Evolutionary conservation across 495 filamentous ascomycete genomes (phyloP), one percentile per base, ranked within the genome.

Genomic region (Talaromyces liani): DNA sequence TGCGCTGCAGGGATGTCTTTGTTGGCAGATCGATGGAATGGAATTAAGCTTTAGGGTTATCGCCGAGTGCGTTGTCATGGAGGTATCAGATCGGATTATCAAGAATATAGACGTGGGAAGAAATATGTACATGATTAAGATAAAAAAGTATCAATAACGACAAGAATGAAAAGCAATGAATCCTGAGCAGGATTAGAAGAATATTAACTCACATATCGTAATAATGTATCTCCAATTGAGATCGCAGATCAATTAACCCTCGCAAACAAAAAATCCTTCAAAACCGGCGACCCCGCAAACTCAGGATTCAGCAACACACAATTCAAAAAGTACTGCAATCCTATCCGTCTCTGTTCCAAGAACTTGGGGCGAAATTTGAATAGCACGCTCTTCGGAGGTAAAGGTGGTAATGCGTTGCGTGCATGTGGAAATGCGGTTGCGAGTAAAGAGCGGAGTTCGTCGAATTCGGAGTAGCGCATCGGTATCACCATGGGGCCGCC

Each of bases 381-480:
- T 83, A 62, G 25, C 29, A 88, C 73, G 65, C 85, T 90, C 66
- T 91, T 91, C 7, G 87, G 85, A 7, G 88, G 88, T 29, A 91
- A 69, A 8, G 78, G 74, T 25, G 88, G 88, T 63, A 91, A 79
- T 6, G 88, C 86, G 63, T 75, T 83, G 63, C 75, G 79, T 1
- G 87, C 84, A 65, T 87, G 77, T 3, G 88, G 88, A 66, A 91
- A 91, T 4, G 88, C 85, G 58, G 72, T 68, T 31, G 82, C 71
- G 3, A 91, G 78, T 58, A 80, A 79, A 34, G 78, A 69, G 18
- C 87, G 80, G 53, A 91, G 71, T 34, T 84, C 80, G 64, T 86
- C 85, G 68, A 91, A 91, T 66, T 91, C 88, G 7, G 88, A 90
- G 68, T 90, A 91, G 75, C 87, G 84, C 76, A 88, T 85, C 20